phyloP scores from a whole-genome alignment of 148 eudicot genomes.

The Cornus controversa region DNA sequence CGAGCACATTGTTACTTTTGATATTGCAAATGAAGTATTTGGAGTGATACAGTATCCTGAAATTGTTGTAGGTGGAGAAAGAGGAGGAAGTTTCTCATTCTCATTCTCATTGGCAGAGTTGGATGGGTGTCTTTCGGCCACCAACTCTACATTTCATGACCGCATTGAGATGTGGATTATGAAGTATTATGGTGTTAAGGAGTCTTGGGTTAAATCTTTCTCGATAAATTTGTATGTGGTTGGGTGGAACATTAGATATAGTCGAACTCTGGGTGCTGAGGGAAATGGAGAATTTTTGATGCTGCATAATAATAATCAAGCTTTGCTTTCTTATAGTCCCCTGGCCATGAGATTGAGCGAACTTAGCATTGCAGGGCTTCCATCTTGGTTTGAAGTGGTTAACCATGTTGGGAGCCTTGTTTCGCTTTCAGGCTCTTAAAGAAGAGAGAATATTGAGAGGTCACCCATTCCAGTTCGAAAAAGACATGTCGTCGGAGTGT shows the following conservation, averaged over 20 bases:
- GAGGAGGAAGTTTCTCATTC: no score
- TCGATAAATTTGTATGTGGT: not conserved
- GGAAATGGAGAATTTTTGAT: not conserved
- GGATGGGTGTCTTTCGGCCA: not conserved
- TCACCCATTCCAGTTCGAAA: no score
- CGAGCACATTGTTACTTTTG: not conserved
- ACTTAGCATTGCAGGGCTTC: not conserved
- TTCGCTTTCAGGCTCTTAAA: not conserved
- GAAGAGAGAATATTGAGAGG: not conserved
- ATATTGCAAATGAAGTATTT: slow-evolving; percentile 2
- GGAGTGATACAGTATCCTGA: not conserved
- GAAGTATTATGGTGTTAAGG: slow-evolving; percentile 2
- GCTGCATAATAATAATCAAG: not conserved
- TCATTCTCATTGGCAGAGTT: not conserved
- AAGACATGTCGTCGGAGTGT: no score
- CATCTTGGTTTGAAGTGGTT: slow-evolving; percentile 5
- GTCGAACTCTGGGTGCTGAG: not conserved
- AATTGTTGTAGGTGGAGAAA: not conserved
- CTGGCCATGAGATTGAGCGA: not conserved
- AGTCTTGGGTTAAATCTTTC: not conserved
- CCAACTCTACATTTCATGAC: not conserved
- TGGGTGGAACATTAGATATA: not conserved
- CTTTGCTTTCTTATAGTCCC: not conserved
- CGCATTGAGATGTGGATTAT: not conserved
- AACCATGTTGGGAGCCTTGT: slow-evolving; percentile 3